Evolutionary conservation across 2,329 filamentous ascomycete genomes (phyloP).

Genomic region (Botrytis squamosa): DNA sequence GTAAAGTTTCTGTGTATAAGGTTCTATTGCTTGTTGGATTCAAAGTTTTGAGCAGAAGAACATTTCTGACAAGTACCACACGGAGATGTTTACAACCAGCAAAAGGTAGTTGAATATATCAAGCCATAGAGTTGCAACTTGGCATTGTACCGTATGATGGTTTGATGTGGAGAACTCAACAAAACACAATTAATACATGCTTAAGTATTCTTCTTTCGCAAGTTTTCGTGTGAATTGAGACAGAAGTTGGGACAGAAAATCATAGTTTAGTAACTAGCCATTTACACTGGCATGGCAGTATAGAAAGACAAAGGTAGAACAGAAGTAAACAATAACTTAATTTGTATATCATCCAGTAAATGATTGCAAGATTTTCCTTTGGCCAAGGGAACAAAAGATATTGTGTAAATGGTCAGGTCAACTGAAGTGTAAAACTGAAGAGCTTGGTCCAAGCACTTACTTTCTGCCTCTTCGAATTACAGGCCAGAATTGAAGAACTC

Average conservation of each 20-base stretch:
- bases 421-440: not conserved
- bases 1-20: not conserved
- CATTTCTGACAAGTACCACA: not conserved
- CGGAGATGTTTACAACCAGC: not conserved
- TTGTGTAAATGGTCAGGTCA: not conserved
- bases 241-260: not conserved
- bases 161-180: not conserved
- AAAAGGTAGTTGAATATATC: not conserved
- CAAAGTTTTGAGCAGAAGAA: not conserved
- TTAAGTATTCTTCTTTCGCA: not conserved
- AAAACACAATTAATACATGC: not conserved
- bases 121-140: not conserved
- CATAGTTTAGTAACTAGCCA: not conserved
- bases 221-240: not conserved
- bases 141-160: not conserved
- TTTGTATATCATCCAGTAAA: not conserved
- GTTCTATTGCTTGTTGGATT: not conserved
- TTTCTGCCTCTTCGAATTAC: not conserved
- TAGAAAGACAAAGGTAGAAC: not conserved
- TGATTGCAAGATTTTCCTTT: not conserved
- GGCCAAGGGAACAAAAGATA: not conserved
- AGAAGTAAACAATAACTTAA: not conserved
- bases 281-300: not conserved
- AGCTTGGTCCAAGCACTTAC: not conserved
- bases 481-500: not conserved